Conservation (phyloP, 1,284 basidiomycete genomes). For the Puccinia triticina region DNA sequence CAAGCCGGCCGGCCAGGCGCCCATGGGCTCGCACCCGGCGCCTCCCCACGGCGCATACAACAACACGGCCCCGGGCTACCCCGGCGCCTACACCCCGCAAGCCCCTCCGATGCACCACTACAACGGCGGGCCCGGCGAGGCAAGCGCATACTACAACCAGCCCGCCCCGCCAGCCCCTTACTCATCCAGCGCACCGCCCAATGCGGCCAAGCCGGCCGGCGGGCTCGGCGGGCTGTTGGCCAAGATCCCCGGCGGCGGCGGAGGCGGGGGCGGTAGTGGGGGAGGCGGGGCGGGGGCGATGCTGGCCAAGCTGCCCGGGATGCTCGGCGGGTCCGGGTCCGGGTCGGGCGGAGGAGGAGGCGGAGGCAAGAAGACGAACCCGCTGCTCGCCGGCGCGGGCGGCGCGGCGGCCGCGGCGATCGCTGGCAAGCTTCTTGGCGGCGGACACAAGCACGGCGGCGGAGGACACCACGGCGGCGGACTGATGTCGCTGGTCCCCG, state of each 20-base stretch:
- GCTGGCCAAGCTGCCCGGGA: slow-evolving; percentile 21
- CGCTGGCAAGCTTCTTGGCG: slow-evolving; percentile 25
- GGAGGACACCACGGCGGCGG: slow-evolving; percentile 15
- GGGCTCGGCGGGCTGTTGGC: slow-evolving; percentile 17
- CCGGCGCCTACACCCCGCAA: background rate
- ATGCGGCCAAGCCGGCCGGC: background rate
- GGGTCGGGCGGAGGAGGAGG: slow-evolving; percentile 12
- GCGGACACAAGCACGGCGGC: background rate
- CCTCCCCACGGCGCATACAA: background rate
- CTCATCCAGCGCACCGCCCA: slow-evolving; percentile 7
- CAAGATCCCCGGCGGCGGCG: slow-evolving; percentile 35
- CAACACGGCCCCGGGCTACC: too few species aligned
- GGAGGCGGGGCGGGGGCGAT: background rate
- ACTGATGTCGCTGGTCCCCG: slow-evolving; percentile 3
- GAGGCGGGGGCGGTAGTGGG: background rate
- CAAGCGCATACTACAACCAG: slow-evolving; percentile 17
- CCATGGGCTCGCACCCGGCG: background rate
- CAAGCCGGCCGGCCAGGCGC: background rate
- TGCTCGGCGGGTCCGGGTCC: slow-evolving; percentile 18
- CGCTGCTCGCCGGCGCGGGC: slow-evolving; percentile 15
- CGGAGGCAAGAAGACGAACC: slow-evolving; percentile 19
- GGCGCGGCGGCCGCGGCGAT: slow-evolving; percentile 18
- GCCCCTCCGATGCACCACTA: background rate
- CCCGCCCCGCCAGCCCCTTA: background rate
- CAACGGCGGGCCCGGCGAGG: background rate